Conservation (phyloP, 75 land plant genomes). For the Pinus tabuliformis region DNA sequence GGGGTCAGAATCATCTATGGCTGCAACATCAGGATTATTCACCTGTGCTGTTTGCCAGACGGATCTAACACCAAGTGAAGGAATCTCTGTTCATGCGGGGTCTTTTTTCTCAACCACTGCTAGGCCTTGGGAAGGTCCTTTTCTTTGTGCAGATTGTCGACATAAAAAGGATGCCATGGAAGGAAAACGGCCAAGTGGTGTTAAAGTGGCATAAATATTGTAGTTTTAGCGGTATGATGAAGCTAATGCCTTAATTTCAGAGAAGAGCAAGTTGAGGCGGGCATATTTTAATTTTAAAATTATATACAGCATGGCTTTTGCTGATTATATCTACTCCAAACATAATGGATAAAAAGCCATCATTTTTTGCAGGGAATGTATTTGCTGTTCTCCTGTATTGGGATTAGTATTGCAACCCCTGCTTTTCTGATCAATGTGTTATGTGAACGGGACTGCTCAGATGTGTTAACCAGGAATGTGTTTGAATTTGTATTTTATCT, state of each 20-base stretch:
- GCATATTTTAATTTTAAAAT: background rate
- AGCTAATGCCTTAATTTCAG: background rate
- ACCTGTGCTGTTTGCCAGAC: conserved; percentile 83
- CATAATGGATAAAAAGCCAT: background rate
- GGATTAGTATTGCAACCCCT: conserved; percentile 6
- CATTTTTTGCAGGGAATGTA: conserved; percentile 6
- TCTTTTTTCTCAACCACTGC: conserved; percentile 63
- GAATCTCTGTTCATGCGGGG: conserved; percentile 81
- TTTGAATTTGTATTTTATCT: conserved; percentile 9
- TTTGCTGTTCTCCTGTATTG: conserved; percentile 6
- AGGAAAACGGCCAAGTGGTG: conserved; percentile 70
- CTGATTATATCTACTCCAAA: background rate
- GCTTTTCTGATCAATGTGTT: conserved; percentile 6
- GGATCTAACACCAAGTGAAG: conserved; percentile 69
- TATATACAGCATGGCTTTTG: conserved; percentile 2
- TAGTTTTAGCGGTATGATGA: background rate
- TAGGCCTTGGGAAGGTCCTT: conserved; percentile 84
- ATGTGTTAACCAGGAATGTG: conserved; percentile 4
- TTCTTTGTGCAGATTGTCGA: conserved; percentile 74
- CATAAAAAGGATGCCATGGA: conserved; percentile 84
- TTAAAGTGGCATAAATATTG: conserved; percentile 24
- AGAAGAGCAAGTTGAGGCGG: background rate
- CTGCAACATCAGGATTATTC: conserved; percentile 44
- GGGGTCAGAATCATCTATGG: conserved; percentile 20
- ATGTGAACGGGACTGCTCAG: conserved; percentile 5